These are phyloP conservation scores for Nemania sp. DNA, from an alignment of 2,329 filamentous ascomycete species.

Conservation along the genomic window DNA sequence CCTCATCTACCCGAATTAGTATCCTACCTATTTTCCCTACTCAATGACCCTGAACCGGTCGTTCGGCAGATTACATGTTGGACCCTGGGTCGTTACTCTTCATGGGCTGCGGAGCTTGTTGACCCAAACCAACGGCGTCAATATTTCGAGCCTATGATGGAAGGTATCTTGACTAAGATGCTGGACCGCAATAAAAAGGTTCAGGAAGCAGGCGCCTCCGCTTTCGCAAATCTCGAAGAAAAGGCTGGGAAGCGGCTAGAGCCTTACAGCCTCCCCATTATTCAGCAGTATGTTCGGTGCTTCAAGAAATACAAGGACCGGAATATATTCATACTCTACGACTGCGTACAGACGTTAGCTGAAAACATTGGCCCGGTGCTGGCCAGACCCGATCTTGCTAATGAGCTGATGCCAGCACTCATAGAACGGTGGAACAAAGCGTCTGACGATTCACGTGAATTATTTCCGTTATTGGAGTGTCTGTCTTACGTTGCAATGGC, in stretches of 20 bases:
- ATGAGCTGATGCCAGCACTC: constrained; percentile 88
- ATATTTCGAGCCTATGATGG: constrained; percentile 96
- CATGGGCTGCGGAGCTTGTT: constrained; percentile 81
- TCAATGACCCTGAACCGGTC: constrained; percentile 84
- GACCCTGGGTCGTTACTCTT: constrained; percentile 91
- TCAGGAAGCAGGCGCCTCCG: constrained; percentile 92
- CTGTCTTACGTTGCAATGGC: constrained; percentile 91
- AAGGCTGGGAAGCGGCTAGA: constrained; percentile 80
- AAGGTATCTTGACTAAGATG: constrained; percentile 92
- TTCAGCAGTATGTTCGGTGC: constrained; percentile 88
- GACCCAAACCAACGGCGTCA: constrained; percentile 68
- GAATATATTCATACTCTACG: constrained; percentile 98
- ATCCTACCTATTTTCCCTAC: constrained; percentile 83
- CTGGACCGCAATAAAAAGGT: constrained; percentile 97
- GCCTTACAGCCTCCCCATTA: constrained; percentile 86
- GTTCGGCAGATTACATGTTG: constrained; percentile 97
- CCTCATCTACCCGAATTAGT: constrained; percentile 90
- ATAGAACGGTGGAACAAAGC: constrained; percentile 87
- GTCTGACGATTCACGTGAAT: constrained; percentile 83
- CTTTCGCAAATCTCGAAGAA: constrained; percentile 94
- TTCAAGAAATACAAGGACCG: constrained; percentile 96
- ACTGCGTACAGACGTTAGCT: constrained; percentile 95
- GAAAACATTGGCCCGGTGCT: constrained; percentile 85
- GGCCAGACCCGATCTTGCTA: constrained; percentile 77
- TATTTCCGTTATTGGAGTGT: constrained; percentile 95